phyloP scores from a whole-genome alignment of 1,284 basidiomycete genomes.

The Sanghuangporus sanghuang region DNA sequence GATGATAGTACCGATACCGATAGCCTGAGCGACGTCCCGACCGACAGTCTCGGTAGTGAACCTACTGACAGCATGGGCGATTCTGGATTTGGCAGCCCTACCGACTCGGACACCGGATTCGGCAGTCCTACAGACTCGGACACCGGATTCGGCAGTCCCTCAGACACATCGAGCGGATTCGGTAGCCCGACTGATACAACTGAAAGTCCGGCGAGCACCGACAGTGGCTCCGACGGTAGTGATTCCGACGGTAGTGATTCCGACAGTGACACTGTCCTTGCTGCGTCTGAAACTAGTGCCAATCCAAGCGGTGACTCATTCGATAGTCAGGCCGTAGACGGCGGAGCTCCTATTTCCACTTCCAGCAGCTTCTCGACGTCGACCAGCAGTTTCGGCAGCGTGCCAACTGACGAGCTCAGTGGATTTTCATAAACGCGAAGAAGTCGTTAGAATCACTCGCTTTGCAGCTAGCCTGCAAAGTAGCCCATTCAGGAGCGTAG shows the following conservation, averaged over 20 bases:
- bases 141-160: neutral
- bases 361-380: too few relatives aligned
- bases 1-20: neutral
- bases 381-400: neutral
- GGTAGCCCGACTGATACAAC: neutral
- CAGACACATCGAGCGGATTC: neutral
- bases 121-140: neutral
- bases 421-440: neutral
- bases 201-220: neutral
- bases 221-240: neutral
- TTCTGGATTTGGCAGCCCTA: neutral
- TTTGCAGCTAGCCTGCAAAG: slow-evolving; percentile 3
- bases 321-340: too few relatives aligned
- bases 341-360: too few relatives aligned
- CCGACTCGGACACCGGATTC: neutral
- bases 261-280: neutral
- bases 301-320: too few relatives aligned
- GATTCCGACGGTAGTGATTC: neutral
- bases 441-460: neutral
- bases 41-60: neutral
- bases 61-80: neutral
- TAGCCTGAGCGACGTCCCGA: neutral
- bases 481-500: neutral
- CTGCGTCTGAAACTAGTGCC: neutral
- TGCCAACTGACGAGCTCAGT: neutral